A percentile compares a stretch with the other conserved stretches of the same genome.
Conservation (phyloP, 345 rosid species). For the Pseudoturritis turrita region DNA sequence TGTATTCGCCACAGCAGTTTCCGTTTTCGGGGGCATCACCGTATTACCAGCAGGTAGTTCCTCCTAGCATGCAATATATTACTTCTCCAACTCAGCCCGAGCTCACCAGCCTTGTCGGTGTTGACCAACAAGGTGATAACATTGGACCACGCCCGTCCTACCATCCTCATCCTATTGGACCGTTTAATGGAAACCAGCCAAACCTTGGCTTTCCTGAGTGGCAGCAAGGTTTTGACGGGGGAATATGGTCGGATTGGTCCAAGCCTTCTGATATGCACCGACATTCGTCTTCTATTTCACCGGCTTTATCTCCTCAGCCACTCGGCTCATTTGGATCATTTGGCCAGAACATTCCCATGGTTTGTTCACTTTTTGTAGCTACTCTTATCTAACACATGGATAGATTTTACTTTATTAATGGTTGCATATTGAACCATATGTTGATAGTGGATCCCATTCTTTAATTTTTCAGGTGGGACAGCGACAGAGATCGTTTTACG, state of each 20-base stretch:
- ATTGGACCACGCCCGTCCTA: constrained; percentile 68
- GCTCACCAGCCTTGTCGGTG: constrained; percentile 43
- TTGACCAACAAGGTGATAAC: constrained; percentile 73
- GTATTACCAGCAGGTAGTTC: constrained; percentile 69
- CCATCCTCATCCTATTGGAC: constrained; percentile 62
- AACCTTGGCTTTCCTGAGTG: constrained; percentile 60
- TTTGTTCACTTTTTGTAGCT: constrained; percentile 31
- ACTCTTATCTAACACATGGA: background rate
- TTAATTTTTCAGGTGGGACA: constrained; percentile 51
- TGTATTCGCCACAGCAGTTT: constrained; percentile 68
- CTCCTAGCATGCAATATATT: constrained; percentile 65
- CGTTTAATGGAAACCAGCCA: constrained; percentile 66
- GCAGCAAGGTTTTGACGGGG: constrained; percentile 76
- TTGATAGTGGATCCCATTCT: background rate
- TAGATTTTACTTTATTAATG: background rate
- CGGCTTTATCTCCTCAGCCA: constrained; percentile 77
- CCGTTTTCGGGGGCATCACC: constrained; percentile 61
- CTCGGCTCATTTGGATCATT: constrained; percentile 50
- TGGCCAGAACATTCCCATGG: constrained; percentile 66
- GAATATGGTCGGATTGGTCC: constrained; percentile 77
- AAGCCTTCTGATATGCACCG: constrained; percentile 69
- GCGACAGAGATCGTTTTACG: constrained; percentile 61
- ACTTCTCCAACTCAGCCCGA: constrained; percentile 66
- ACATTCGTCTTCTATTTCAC: constrained; percentile 55
- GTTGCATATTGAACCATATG: background rate